These are phyloP conservation scores for Letharia columbiana DNA, from an alignment of 495 filamentous ascomycete genomes.

Conservation along the genomic window DNA sequence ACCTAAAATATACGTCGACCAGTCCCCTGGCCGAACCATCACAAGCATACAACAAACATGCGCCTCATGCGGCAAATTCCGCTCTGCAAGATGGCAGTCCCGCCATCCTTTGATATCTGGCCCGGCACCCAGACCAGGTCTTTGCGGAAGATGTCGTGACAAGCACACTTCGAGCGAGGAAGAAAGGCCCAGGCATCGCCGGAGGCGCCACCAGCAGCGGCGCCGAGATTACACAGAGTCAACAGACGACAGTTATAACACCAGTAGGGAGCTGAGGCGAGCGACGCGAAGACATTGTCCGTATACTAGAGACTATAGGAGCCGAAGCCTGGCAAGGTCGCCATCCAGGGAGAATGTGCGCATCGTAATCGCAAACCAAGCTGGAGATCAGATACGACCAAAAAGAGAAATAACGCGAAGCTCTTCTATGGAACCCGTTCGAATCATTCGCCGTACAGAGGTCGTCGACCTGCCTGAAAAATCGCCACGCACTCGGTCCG, in stretches of 20 bases:
- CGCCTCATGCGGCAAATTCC: slow-evolving; percentile 24
- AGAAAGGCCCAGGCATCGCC: neutral
- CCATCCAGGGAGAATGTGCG: slow-evolving; percentile 18
- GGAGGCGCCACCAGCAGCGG: slow-evolving; percentile 11
- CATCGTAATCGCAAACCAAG: slow-evolving; percentile 19
- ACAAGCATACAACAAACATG: slow-evolving; percentile 18
- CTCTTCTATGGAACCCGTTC: slow-evolving; percentile 15
- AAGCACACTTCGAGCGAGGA: slow-evolving; percentile 26
- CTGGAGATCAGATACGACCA: slow-evolving; percentile 6
- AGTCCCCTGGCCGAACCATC: slow-evolving; percentile 1
- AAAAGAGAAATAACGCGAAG: slow-evolving; percentile 5
- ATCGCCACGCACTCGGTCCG: slow-evolving; percentile 5
- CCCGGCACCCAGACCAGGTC: slow-evolving; percentile 12
- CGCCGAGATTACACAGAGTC: slow-evolving; percentile 13
- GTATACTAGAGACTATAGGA: neutral
- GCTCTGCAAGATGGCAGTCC: slow-evolving; percentile 22
- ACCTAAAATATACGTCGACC: neutral
- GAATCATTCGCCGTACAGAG: slow-evolving; percentile 13
- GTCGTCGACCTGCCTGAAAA: slow-evolving; percentile 14
- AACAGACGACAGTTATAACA: slow-evolving; percentile 12
- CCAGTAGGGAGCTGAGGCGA: slow-evolving; percentile 2
- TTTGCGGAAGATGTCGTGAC: slow-evolving; percentile 22
- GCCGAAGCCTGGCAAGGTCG: slow-evolving; percentile 8
- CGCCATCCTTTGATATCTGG: slow-evolving; percentile 21
- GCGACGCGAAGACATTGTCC: slow-evolving; percentile 2